phyloP scores from a whole-genome alignment of 768 basidiomycete genomes.

The Pulveroboletus ravenelii region DNA sequence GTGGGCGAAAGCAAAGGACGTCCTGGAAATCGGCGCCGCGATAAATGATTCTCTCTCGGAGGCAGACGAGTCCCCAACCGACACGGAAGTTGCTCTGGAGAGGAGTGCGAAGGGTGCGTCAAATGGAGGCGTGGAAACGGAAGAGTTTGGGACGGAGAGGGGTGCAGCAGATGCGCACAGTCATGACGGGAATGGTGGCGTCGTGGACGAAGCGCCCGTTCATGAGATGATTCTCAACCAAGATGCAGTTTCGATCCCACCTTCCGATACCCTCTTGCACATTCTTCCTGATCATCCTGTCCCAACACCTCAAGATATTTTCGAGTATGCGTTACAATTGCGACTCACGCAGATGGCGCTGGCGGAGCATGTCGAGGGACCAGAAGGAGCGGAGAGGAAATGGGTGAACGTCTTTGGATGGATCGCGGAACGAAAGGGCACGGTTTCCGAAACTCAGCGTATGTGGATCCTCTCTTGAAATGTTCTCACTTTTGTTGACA shows the following conservation, averaged over 20 bases:
- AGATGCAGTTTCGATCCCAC: slow-evolving; percentile 33
- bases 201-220: slow-evolving; percentile 3
- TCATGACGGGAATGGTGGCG: neutral
- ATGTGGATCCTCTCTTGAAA: slow-evolving; percentile 2
- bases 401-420: slow-evolving; percentile 86
- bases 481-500: neutral
- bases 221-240: slow-evolving; percentile 29
- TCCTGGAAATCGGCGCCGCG: slow-evolving; percentile 72
- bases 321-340: slow-evolving; percentile 78
- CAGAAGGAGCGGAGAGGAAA: slow-evolving; percentile 73
- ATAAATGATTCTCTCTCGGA: slow-evolving; percentile 43
- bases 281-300: slow-evolving; percentile 44
- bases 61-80: slow-evolving; percentile 32
- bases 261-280: slow-evolving; percentile 39
- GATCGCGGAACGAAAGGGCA: slow-evolving; percentile 62
- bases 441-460: slow-evolving; percentile 25
- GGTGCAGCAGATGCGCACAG: neutral
- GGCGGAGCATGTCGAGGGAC: slow-evolving; percentile 77
- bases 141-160: slow-evolving; percentile 15
- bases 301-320: slow-evolving; percentile 52
- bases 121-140: neutral
- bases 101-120: slow-evolving; percentile 4
- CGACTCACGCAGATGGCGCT: slow-evolving; percentile 82
- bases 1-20: slow-evolving; percentile 70
- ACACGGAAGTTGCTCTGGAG: slow-evolving; percentile 13